Conservation (phyloP, 495 filamentous ascomycete species). For the Pyronema domesticum region DNA sequence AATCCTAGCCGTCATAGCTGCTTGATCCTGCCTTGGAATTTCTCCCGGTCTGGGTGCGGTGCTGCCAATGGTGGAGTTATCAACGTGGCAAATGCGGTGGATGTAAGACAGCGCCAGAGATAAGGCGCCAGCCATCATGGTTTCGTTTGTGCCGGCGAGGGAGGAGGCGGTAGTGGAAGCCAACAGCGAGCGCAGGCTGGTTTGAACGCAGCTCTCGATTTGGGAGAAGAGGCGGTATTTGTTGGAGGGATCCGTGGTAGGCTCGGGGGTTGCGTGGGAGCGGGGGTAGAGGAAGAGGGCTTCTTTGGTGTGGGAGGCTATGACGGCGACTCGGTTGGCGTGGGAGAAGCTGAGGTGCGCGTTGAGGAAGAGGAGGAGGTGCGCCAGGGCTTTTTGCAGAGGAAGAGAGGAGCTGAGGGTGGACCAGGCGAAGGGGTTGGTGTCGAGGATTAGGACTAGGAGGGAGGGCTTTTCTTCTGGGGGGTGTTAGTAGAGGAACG, state of each 20-base stretch:
- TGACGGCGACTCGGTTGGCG: slow-evolving; percentile 78
- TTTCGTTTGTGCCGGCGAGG: slow-evolving; percentile 43
- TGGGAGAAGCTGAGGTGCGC: slow-evolving; percentile 85
- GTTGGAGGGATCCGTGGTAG: slow-evolving; percentile 36
- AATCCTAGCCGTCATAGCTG: slow-evolving; percentile 56
- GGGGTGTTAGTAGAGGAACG: slow-evolving; percentile 2
- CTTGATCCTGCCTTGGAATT: background rate
- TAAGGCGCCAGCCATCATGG: slow-evolving; percentile 77
- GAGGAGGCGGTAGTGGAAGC: slow-evolving; percentile 40
- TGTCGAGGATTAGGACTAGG: slow-evolving; percentile 81
- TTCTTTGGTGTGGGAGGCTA: slow-evolving; percentile 69
- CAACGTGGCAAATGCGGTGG: slow-evolving; percentile 32
- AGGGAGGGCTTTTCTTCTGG: slow-evolving; percentile 48
- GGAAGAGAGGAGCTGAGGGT: slow-evolving; percentile 58
- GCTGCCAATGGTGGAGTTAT: slow-evolving; percentile 2
- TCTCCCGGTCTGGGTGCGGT: slow-evolving; percentile 11
- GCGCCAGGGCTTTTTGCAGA: slow-evolving; percentile 66
- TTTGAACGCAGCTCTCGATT: slow-evolving; percentile 59
- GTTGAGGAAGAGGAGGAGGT: slow-evolving; percentile 90
- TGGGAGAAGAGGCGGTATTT: slow-evolving; percentile 85
- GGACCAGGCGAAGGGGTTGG: slow-evolving; percentile 88
- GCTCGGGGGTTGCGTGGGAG: slow-evolving; percentile 9
- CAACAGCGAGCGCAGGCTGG: slow-evolving; percentile 52
- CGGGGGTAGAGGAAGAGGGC: slow-evolving; percentile 79
- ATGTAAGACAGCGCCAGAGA: slow-evolving; percentile 80